Evolutionary conservation across 2,329 filamentous ascomycete species (phyloP), one percentile per base, ranked within the genome.

Genomic region (Sporothrix luriei): DNA sequence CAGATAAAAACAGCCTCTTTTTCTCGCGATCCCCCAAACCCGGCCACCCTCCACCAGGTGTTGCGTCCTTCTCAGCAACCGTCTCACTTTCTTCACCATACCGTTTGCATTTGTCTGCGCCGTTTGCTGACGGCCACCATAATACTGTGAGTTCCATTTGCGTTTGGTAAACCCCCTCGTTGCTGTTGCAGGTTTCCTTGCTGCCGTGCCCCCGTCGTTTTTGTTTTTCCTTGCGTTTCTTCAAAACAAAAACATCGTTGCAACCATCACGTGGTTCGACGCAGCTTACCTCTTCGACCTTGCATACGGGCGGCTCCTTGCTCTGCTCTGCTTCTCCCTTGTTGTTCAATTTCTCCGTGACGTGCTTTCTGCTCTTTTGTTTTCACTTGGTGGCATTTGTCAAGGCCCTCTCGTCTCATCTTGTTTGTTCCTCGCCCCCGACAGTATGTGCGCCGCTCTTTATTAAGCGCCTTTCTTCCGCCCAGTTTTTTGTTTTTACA

Each of bases 391-490:
- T 24, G 26, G n/a, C 59, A 0, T 14, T 51, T 51, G 38, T 52
- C 16, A 29, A 16, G 24, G 43, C 48, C 38, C 38, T 19, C 29
- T 57, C 54, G 54, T 7, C 38, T 66, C 33, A 13, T 54, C 64
- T 29, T 66, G n/a, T 19, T 51, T 24, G 46, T 49, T n/a, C 49
- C 51, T 52, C 48, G 48, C 62, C 48, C 52, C 62, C 40, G 19
- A 7, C 9, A 16, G 26, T 38, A 3, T 40, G 40, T 52, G 48
- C 26, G 62, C 62, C 29, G 62, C 29, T 52, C 46, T 52, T 51
- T 66, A 66, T 66, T 66, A 66, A 66, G 62, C 62, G 62, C 62
- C 46, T 10, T 66, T 52, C 26, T 21, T 13, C 62, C 11, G n/a
- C 19, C 19, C n/a, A 43, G 13, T 1, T 6, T 14, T 13, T 9